These are phyloP conservation scores for Vaccinium vitisidaea DNA, from an alignment of 148 eudicot genomes.

Conservation along the genomic window DNA sequence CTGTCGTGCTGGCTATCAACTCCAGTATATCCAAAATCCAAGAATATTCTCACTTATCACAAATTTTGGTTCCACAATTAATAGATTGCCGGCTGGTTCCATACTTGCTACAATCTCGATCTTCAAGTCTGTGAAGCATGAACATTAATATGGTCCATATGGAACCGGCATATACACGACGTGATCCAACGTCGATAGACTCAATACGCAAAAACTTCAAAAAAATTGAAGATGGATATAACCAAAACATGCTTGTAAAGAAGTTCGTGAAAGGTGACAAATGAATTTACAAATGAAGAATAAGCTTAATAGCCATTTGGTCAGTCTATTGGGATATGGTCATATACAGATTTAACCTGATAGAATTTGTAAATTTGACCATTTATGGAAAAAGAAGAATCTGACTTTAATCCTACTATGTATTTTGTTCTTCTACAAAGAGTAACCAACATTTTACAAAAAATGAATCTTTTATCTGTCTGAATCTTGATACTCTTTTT, in stretches of 20 bases:
- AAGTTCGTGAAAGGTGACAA: neutral
- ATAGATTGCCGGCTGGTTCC: neutral
- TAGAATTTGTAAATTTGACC: too few relatives aligned
- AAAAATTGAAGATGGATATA: neutral
- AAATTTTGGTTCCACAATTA: neutral
- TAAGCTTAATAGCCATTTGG: too few relatives aligned
- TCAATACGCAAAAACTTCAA: neutral
- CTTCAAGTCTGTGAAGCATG: neutral
- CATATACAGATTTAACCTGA: too few relatives aligned
- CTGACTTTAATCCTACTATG: too few relatives aligned
- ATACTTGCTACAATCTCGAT: neutral
- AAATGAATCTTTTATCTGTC: too few relatives aligned
- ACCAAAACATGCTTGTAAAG: neutral
- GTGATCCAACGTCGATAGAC: too few relatives aligned
- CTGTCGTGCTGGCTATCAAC: constrained; percentile 8
- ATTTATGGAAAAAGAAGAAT: too few relatives aligned
- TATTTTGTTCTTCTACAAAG: too few relatives aligned
- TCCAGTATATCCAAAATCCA: neutral
- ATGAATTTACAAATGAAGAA: neutral
- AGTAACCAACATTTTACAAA: too few relatives aligned
- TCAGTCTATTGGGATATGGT: too few relatives aligned
- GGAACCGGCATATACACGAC: neutral
- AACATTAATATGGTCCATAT: neutral
- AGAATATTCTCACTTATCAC: neutral
- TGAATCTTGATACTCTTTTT: too few relatives aligned